These are phyloP conservation scores for Arthroderma uncinatum DNA, from an alignment of 2,329 filamentous ascomycete genomes.

Conservation along the genomic window DNA sequence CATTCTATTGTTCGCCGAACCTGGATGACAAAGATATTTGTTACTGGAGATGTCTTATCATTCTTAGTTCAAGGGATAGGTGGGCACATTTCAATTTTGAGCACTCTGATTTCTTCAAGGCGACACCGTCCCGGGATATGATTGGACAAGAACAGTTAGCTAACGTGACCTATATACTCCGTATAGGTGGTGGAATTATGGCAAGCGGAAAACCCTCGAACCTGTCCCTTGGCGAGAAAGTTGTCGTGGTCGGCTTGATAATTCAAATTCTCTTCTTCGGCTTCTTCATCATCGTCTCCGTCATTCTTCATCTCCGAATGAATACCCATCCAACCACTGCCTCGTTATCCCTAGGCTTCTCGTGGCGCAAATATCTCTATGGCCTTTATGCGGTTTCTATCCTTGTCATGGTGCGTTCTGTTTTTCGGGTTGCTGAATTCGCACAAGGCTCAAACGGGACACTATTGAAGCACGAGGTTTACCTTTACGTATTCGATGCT, in stretches of 20 bases:
- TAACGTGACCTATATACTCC: neutral
- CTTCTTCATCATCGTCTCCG: constrained; percentile 42
- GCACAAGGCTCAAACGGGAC: constrained; percentile 23
- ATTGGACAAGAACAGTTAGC: neutral
- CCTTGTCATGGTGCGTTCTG: constrained; percentile 24
- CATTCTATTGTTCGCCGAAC: constrained; percentile 17
- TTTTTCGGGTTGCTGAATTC: constrained; percentile 28
- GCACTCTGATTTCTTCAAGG: too few relatives aligned
- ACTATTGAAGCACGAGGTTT: constrained; percentile 23
- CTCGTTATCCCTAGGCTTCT: constrained; percentile 2
- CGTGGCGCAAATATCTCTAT: constrained; percentile 27
- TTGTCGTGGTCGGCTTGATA: constrained; percentile 47
- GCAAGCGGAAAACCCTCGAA: constrained; percentile 14
- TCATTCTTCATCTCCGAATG: constrained; percentile 42
- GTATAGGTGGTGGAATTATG: constrained; percentile 24
- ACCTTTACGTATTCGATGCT: constrained; percentile 26
- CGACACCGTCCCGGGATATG: too few relatives aligned
- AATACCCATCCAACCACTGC: constrained; percentile 20
- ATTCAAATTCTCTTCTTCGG: constrained; percentile 49
- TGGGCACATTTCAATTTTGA: constrained; percentile 8
- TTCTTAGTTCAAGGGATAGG: constrained; percentile 23
- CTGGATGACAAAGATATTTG: constrained; percentile 24
- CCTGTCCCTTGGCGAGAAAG: constrained; percentile 18
- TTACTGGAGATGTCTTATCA: constrained; percentile 22
- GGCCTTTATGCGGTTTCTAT: constrained; percentile 20